Evolutionary conservation across 108 stramenopile species (phyloP).

Genomic region (Skeletonema costatum): DNA sequence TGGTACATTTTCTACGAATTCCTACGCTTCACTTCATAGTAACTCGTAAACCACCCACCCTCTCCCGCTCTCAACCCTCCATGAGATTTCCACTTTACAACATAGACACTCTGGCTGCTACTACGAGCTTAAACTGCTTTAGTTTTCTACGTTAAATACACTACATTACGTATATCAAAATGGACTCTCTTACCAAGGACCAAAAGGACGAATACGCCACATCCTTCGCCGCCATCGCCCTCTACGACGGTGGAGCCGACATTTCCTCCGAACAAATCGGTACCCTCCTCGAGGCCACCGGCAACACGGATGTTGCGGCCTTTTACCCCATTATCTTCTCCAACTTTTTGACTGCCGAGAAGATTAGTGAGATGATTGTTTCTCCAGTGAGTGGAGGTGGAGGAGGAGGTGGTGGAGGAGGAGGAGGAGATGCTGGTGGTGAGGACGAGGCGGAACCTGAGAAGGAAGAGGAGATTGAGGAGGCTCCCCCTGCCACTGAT

Average conservation of each 20-base stretch:
- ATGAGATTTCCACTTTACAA: not conserved
- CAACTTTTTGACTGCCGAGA: constrained; percentile 82
- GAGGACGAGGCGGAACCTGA: constrained; percentile 74
- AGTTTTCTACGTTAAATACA: not conserved
- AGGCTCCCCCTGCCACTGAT: constrained; percentile 83
- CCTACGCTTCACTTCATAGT: not conserved
- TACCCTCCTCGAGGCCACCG: constrained; percentile 89
- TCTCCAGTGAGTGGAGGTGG: constrained; percentile 71
- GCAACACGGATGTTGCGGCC: constrained; percentile 92
- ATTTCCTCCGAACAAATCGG: constrained; percentile 90
- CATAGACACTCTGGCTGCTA: constrained; percentile 6
- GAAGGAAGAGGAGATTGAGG: constrained; percentile 74
- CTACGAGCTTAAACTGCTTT: constrained; percentile 3
- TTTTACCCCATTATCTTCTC: constrained; percentile 96
- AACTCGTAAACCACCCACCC: not conserved
- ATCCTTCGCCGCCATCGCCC: constrained; percentile 90
- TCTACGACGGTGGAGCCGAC: constrained; percentile 95
- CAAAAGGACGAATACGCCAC: constrained; percentile 95
- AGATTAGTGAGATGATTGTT: constrained; percentile 85
- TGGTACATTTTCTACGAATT: not conserved
- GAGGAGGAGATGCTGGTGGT: constrained; percentile 68
- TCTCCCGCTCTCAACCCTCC: not conserved
- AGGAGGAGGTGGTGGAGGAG: constrained; percentile 82
- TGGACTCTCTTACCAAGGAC: constrained; percentile 84
- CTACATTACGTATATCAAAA: constrained; percentile 46